A percentile compares a stretch with the other conserved stretches of the same genome.
Evolutionary conservation across 768 basidiomycete genomes (phyloP).

Genomic region (Serendipita sp.): DNA sequence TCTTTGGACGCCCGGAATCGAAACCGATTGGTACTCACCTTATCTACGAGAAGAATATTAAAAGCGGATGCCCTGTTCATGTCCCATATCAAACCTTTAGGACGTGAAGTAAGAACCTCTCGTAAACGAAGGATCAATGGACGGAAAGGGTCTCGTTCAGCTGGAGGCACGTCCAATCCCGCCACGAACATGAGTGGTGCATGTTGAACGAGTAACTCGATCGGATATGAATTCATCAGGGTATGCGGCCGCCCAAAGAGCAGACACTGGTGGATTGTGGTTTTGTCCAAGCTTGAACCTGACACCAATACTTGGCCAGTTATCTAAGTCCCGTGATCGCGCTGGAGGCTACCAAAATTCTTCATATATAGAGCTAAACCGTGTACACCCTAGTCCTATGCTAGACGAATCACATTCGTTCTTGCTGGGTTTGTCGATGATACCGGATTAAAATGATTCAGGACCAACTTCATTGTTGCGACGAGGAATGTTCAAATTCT

Average conservation of each 20-base stretch:
- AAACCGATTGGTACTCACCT: slow-evolving; percentile 24
- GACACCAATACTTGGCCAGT: too few species aligned
- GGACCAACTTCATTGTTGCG: too few species aligned
- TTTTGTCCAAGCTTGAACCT: too few species aligned
- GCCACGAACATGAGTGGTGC: slow-evolving; percentile 92
- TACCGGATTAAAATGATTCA: too few species aligned
- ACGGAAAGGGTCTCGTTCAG: slow-evolving; percentile 42
- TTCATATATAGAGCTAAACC: too few species aligned
- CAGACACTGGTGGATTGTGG: too few species aligned
- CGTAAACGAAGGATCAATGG: slow-evolving; percentile 46
- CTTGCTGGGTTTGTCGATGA: too few species aligned
- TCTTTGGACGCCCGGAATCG: not conserved
- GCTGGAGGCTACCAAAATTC: too few species aligned
- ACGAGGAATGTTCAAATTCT: too few species aligned
- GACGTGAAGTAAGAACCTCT: slow-evolving; percentile 36
- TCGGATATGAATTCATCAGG: slow-evolving; percentile 82
- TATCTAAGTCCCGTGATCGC: too few species aligned
- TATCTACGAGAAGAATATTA: slow-evolving; percentile 72
- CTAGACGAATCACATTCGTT: too few species aligned
- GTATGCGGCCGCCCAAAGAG: not conserved
- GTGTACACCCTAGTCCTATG: too few species aligned
- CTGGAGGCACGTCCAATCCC: slow-evolving; percentile 40
- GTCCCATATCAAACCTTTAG: slow-evolving; percentile 18
- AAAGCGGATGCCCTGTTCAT: slow-evolving; percentile 30
- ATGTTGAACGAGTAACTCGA: slow-evolving; percentile 75